These are phyloP conservation scores for Pezicula carpinea DNA, from an alignment of 2,329 filamentous ascomycete genomes.

Conservation along the genomic window DNA sequence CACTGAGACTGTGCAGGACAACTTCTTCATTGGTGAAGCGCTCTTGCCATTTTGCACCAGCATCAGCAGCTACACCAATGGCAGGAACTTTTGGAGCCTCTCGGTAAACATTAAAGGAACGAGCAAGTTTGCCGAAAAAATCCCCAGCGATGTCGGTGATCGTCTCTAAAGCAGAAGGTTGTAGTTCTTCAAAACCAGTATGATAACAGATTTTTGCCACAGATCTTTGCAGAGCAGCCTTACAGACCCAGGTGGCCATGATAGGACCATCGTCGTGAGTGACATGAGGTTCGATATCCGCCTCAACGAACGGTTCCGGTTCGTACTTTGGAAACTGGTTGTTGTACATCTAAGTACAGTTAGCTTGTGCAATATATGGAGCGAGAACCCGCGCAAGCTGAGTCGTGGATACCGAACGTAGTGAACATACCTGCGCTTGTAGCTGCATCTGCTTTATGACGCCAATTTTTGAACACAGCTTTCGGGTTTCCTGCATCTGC, in stretches of 20 bases:
- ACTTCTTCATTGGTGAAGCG: constrained; percentile 81
- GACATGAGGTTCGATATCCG: constrained; percentile 83
- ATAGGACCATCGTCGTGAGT: constrained; percentile 84
- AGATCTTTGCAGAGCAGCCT: constrained; percentile 80
- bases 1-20: constrained; percentile 77
- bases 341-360: constrained; percentile 68
- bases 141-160: constrained; percentile 85
- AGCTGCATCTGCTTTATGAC: constrained; percentile 99
- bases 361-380: constrained; percentile 4
- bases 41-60: constrained; percentile 46
- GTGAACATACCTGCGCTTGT: constrained; percentile 72
- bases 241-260: constrained; percentile 77
- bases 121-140: constrained; percentile 81
- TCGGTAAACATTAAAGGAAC: constrained; percentile 75
- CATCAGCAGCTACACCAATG: constrained; percentile 32
- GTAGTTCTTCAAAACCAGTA: constrained; percentile 93
- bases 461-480: constrained; percentile 91
- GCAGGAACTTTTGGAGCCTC: constrained; percentile 74
- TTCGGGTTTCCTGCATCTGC: constrained; percentile 95
- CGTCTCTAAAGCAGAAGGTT: constrained; percentile 87
- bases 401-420: too few species aligned
- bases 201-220: constrained; percentile 95
- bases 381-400: background rate
- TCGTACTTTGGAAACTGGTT: constrained; percentile 99
- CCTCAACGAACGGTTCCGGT: constrained; percentile 80